Conservation (phyloP, 108 stramenopile species). For the Conticribra guillardii region DNA sequence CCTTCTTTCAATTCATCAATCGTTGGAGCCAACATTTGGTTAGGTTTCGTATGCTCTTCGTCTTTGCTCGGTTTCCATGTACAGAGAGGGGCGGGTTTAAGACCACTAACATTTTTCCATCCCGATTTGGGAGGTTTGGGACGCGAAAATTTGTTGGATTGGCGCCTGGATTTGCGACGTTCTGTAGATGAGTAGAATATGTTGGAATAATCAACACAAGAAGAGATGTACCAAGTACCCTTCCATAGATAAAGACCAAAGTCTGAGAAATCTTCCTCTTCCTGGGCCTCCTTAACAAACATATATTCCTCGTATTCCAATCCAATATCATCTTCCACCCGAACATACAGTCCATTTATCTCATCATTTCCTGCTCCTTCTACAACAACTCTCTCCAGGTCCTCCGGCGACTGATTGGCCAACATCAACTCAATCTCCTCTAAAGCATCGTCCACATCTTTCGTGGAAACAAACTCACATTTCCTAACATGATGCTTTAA, state of each 20-base stretch:
- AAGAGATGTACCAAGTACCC: constrained; percentile 4
- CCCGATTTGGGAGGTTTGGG: constrained; percentile 4
- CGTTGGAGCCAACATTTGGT: neutral
- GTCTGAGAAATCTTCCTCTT: constrained; percentile 1
- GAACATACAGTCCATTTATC: constrained; percentile 15
- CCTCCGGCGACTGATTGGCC: neutral
- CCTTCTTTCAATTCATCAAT: neutral
- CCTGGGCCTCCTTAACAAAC: constrained; percentile 21
- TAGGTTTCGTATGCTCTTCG: neutral
- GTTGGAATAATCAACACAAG: constrained; percentile 17
- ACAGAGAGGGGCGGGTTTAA: constrained; percentile 5
- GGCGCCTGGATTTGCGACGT: neutral
- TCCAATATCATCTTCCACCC: constrained; percentile 14
- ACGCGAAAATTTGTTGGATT: neutral
- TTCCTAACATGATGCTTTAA: constrained; percentile 13
- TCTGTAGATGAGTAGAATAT: constrained; percentile 1
- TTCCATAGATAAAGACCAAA: constrained; percentile 1
- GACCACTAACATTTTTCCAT: constrained; percentile 2
- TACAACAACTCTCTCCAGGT: constrained; percentile 8
- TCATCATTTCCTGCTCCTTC: constrained; percentile 19
- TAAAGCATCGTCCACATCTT: constrained; percentile 1
- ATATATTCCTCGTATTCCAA: constrained; percentile 1
- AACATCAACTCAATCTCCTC: constrained; percentile 3
- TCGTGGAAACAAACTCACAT: constrained; percentile 1
- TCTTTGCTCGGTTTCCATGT: neutral